Evolutionary conservation across 2,329 filamentous ascomycete genomes (phyloP), one percentile per base, ranked within the genome.

Genomic region (Aspergillus tamarii): DNA sequence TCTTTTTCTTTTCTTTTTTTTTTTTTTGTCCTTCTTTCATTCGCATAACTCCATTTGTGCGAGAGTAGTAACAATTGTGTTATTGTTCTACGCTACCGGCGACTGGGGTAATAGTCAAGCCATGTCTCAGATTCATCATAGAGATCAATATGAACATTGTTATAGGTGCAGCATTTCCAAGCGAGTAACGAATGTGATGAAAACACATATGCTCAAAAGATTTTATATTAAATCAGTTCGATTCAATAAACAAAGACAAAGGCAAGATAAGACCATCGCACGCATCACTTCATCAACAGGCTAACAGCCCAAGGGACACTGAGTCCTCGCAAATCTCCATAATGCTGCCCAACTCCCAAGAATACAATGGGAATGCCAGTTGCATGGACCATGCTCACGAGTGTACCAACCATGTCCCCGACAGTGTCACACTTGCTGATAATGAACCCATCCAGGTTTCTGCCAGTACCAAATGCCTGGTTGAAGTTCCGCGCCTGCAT

Each of bases 391-490:
- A 99, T 94, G 76, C 92, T 97, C 66, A 99, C 95, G 67, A 99
- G 83, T 3, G 94, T 97, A 2, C 90, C 93, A 50, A 97, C 93
- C 94, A 98, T 98, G 81, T 97, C 94, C n/a, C 95, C 96, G 43
- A 99, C 96, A 0, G 95, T 99, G 81, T 99, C 95, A 77, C 95
- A 98, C 80, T 99, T 99, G 65, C 91, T 94, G 72, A 99, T 97
- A 76, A 99, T 97, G 79, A 99, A 99, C 7, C 95, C 95, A 79
- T 99, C 96, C 43, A 99, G 85, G 32, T 87, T 87, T 62, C 94
- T 85, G 16, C 88, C 89, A 6, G 87, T 84, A 36, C 95, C 96
- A 80, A 99, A 98, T 2, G 92, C 91, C 43, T 90, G 88, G 75
- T 97, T 97, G 83, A 99, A 99, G 81, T 97, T 97, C 72, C 94